Evolutionary conservation across 148 eudicot species (phyloP), one percentile per base, ranked within the genome.

Genomic region (Nyssa sinensis): DNA sequence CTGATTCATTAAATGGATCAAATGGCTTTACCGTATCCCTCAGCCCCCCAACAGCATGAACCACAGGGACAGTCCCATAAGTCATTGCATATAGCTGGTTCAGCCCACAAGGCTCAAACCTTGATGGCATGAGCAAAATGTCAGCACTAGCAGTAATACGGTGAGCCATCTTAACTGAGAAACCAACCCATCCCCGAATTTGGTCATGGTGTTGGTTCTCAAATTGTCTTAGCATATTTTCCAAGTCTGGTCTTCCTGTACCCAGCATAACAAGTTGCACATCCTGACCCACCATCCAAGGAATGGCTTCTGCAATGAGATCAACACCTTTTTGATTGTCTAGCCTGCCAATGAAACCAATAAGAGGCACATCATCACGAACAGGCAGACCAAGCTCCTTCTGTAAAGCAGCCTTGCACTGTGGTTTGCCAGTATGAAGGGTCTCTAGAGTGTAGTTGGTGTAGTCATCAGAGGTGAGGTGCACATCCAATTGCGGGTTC

Each of bases 101-200:
- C 57, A 96, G 85, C 71, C 99, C 99, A 78, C 99, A 96, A 1
- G 99, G 99, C 79, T 96, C 97, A 23, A 96, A 96, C 64, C 99
- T 86, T 0, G 99, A 96, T 3, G 99, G 99, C 99, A 96, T 93
- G 34, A 93, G 87, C 57, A 96, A 68, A 61, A 96, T 89, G 78
- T 96, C 99, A 0, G 88, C 94, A 16, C 99, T 98, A 23, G 99
- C 99, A 0, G 99, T 96, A 63, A 96, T 96, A 10, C 98, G 80
- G 59, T 96, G 98, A 31, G 99, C 93, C 10, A 79, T 93, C 84
- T 87, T 81, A 11, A 93, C 98, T 2, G 99, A 96, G 74, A 96
- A 93, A 0, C 99, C 98, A 0, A 96, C 98, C 98, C 98, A 93
- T 27, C 99, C 97, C 39, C 97, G 67, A 47, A 84, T 73, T 67